These are phyloP conservation scores for Lachancea lanzarotensis DNA, from an alignment of 805 yeast species.

Conservation along the genomic window DNA sequence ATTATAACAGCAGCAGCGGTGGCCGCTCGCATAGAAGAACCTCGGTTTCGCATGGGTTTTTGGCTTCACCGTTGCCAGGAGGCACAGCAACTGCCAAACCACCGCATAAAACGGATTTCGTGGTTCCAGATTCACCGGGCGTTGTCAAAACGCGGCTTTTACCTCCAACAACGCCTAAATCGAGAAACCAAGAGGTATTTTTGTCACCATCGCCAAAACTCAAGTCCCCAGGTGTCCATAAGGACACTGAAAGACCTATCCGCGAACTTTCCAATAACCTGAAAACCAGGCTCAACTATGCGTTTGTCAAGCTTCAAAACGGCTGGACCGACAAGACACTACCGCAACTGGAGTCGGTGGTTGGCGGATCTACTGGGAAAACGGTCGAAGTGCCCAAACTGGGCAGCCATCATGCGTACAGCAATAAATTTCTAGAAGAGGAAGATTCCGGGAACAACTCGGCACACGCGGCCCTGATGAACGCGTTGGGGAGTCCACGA, in stretches of 20 bases:
- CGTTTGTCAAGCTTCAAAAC: constrained; percentile 33
- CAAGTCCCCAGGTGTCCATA: constrained; percentile 24
- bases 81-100: neutral
- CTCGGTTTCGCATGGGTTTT: constrained; percentile 22
- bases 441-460: constrained; percentile 28
- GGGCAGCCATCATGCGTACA: constrained; percentile 6
- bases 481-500: constrained; percentile 35
- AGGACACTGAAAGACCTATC: constrained; percentile 33
- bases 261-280: constrained; percentile 36
- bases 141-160: constrained; percentile 16
- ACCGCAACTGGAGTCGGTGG: constrained; percentile 21
- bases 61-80: constrained; percentile 21
- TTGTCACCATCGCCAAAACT: constrained; percentile 31
- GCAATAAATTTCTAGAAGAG: constrained; percentile 13
- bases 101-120: neutral
- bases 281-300: constrained; percentile 37
- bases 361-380: neutral
- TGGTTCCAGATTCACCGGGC: constrained; percentile 9
- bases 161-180: constrained; percentile 32
- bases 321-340: constrained; percentile 30
- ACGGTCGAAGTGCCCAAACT: constrained; percentile 8
- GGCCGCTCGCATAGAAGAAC: constrained; percentile 13
- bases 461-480: constrained; percentile 36
- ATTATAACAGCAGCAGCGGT: constrained; percentile 3
- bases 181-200: constrained; percentile 26